phyloP scores from a whole-genome alignment of 768 basidiomycete genomes.

The Serendipita sp. region DNA sequence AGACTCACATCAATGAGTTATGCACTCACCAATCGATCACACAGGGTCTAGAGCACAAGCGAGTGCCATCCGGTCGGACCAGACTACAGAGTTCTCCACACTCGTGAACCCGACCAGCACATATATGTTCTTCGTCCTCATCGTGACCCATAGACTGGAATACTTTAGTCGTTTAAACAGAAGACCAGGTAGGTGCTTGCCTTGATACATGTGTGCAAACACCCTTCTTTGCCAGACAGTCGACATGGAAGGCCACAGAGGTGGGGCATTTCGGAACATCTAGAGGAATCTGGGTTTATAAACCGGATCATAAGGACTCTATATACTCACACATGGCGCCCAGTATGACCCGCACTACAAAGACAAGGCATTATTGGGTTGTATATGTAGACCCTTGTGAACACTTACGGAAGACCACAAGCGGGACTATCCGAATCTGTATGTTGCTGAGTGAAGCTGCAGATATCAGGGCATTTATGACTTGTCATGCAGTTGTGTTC shows the following conservation, averaged over 20 bases:
- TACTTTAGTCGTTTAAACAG: background rate
- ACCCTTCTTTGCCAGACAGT: slow-evolving; percentile 33
- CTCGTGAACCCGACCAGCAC: slow-evolving; percentile 35
- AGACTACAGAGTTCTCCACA: slow-evolving; percentile 31
- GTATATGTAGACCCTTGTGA: background rate
- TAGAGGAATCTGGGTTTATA: slow-evolving; percentile 14
- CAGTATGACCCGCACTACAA: slow-evolving; percentile 39
- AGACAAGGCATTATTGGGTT: background rate
- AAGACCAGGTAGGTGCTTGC: slow-evolving; percentile 18
- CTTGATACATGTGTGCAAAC: slow-evolving; percentile 36
- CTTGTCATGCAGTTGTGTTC: slow-evolving; percentile 37
- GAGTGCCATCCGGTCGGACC: background rate
- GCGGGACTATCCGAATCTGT: slow-evolving; percentile 13
- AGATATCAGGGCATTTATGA: slow-evolving; percentile 31
- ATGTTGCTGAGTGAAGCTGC: slow-evolving; percentile 28
- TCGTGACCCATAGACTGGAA: slow-evolving; percentile 32
- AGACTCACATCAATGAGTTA: background rate
- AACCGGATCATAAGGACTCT: background rate
- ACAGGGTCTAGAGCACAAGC: background rate
- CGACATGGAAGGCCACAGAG: slow-evolving; percentile 38
- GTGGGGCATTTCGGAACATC: slow-evolving; percentile 36
- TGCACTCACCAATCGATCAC: background rate
- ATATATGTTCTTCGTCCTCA: slow-evolving; percentile 33
- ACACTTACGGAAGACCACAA: slow-evolving; percentile 35
- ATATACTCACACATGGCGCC: slow-evolving; percentile 33